Evolutionary conservation across 305 asterid genomes (phyloP).

Genomic region (Salvia sclarea): DNA sequence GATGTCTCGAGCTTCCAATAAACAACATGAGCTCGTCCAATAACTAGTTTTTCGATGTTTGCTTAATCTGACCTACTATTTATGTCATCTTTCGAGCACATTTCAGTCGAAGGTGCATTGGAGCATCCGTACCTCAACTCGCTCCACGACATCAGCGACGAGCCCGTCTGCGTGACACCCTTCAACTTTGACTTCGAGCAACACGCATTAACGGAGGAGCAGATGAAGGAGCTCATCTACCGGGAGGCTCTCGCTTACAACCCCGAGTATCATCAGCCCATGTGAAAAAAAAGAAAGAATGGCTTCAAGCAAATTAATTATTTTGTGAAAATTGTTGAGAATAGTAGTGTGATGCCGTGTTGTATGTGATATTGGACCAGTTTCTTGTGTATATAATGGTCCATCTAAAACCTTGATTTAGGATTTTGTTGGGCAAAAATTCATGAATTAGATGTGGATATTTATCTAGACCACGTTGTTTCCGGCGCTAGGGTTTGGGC

Average conservation of each 20-base stretch:
- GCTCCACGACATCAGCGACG: slow-evolving; percentile 94
- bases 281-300: slow-evolving; percentile 39
- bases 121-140: slow-evolving; percentile 93
- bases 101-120: slow-evolving; percentile 92
- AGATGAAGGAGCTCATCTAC: slow-evolving; percentile 94
- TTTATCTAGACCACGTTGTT: slow-evolving; percentile 26
- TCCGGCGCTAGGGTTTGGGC: slow-evolving; percentile 8
- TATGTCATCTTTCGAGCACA: not conserved
- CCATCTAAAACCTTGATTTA: slow-evolving; percentile 39
- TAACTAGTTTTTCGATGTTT: not conserved
- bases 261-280: slow-evolving; percentile 73
- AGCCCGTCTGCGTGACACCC: slow-evolving; percentile 75
- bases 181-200: slow-evolving; percentile 92
- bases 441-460: slow-evolving; percentile 38
- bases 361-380: slow-evolving; percentile 35
- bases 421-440: slow-evolving; percentile 24
- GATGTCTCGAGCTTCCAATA: not conserved
- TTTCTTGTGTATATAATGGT: slow-evolving; percentile 50
- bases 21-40: not conserved
- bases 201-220: slow-evolving; percentile 86
- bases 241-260: slow-evolving; percentile 84
- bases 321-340: slow-evolving; percentile 26
- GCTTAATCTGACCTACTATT: not conserved
- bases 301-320: too few relatives aligned
- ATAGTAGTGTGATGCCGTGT: slow-evolving; percentile 34